Base-by-base conservation (phyloP, 1,139 yeast species). In the Pneumocystis jirovecii region DNA sequence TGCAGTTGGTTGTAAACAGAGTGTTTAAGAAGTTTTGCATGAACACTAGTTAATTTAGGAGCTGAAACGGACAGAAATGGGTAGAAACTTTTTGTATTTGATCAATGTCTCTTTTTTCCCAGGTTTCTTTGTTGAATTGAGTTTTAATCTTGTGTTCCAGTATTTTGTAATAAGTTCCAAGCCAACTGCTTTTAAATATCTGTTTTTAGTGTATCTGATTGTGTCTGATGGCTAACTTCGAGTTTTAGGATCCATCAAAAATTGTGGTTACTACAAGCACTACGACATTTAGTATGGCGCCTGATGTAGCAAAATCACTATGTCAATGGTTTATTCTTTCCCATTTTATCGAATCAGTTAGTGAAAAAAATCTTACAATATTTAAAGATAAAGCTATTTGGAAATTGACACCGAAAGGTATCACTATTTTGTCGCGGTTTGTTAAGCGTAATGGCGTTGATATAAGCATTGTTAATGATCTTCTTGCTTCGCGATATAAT, bases 331-430 rank as follows among this genome's bases (percentile, higher is more conserved):
- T 88, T 72, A 83, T 84, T 78, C 78, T 78, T 0, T 88, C 95
- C 0, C 85, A 84, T 67, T 76, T 90, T 4, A 70, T 91, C 12
- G 96, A 90, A 72, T 82, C 85, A 34, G 96, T 96, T 0, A 81
- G 82, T 7, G 91, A 87, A 70, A 79, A 95, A 70, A 86, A 95
- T 0, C 73, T 85, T 64, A 70, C 74, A n/a, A 76, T 72, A 62
- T 79, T 85, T 1, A 80, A 80, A 65, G 74, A 72, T 1, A 73
- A 76, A 61, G 76, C 78, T 0, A 66, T 77, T 2, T 73, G 90
- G 45, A 97, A 91, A 71, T 96, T 96, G 4, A 89, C 97, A 0
- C 93, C 97, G 0, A 93, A 93, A 72, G 98, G 97, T 0, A 83
- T 89, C 3, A 85, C 90, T 0, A 73, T 89, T 0, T 75, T 91